These are phyloP conservation scores for Gomphus bonarii DNA, from an alignment of 1,284 basidiomycete species.

Conservation along the genomic window DNA sequence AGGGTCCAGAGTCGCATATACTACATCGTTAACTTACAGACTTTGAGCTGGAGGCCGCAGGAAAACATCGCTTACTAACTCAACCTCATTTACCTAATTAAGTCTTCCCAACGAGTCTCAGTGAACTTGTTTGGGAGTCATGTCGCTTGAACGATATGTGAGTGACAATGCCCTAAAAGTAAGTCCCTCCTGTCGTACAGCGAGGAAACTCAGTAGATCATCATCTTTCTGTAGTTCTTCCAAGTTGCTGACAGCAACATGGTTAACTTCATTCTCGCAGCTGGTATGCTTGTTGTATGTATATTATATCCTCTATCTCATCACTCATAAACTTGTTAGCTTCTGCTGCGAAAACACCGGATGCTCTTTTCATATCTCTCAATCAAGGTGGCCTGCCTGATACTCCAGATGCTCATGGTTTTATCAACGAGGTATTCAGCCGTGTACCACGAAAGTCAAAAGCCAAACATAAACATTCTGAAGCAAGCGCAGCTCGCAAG, in stretches of 20 bases:
- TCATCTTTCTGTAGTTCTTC: slow-evolving; percentile 45
- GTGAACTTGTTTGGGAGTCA: neutral
- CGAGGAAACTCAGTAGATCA: neutral
- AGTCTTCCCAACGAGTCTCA: too few relatives aligned
- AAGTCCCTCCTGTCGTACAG: slow-evolving; percentile 21
- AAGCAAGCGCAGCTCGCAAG: slow-evolving; percentile 39
- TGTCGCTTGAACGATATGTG: slow-evolving; percentile 64
- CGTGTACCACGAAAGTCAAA: slow-evolving; percentile 68
- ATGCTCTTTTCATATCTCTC: slow-evolving; percentile 68
- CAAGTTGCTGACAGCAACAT: slow-evolving; percentile 75
- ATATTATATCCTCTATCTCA: neutral
- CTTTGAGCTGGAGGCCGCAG: too few relatives aligned
- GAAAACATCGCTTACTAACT: too few relatives aligned
- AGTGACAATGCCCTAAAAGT: slow-evolving; percentile 80
- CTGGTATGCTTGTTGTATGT: slow-evolving; percentile 41
- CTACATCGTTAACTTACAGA: too few relatives aligned
- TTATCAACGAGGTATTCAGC: slow-evolving; percentile 68
- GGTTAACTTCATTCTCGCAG: slow-evolving; percentile 78
- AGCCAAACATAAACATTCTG: slow-evolving; percentile 53
- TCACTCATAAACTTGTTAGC: slow-evolving; percentile 34
- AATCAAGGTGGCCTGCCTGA: slow-evolving; percentile 72
- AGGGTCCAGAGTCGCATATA: too few relatives aligned
- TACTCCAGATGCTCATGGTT: slow-evolving; percentile 68
- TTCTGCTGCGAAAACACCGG: slow-evolving; percentile 70
- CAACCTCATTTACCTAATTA: too few relatives aligned